phyloP scores from a whole-genome alignment of 768 basidiomycete species.

The Cystofilobasidium macerans region DNA sequence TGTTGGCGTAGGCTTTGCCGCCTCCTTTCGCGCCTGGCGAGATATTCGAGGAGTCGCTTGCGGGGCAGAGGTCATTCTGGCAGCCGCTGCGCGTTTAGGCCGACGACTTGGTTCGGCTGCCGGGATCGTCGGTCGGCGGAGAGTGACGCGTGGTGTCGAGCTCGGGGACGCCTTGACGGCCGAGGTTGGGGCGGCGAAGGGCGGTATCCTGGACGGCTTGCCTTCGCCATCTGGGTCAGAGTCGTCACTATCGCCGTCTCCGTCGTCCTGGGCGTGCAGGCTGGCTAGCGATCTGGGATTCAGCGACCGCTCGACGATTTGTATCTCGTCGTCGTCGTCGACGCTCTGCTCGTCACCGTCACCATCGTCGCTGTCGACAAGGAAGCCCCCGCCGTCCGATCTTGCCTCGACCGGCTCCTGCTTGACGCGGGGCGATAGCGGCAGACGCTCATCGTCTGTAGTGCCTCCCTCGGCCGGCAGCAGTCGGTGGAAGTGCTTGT shows the following conservation, averaged over 20 bases:
- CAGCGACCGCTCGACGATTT: not conserved
- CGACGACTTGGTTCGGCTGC: not conserved
- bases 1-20: not conserved
- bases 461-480: not conserved
- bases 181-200: slow-evolving; percentile 7
- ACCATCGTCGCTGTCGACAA: not conserved
- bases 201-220: not conserved
- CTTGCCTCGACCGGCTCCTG: not conserved
- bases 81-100: not conserved
- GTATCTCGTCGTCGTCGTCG: not conserved
- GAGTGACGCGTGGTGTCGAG: not conserved
- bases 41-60: too few species aligned
- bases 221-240: not conserved
- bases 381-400: too few species aligned
- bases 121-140: too few species aligned
- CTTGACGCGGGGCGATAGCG: not conserved
- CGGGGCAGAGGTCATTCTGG: not conserved
- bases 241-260: not conserved
- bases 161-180: not conserved
- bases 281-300: not conserved
- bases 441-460: not conserved
- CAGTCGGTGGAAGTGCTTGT: slow-evolving; percentile 12
- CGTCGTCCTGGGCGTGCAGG: not conserved
- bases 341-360: not conserved
- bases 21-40: not conserved